Conservation (phyloP, 2,329 filamentous ascomycete species). For the Talaromyces verruculosus region DNA sequence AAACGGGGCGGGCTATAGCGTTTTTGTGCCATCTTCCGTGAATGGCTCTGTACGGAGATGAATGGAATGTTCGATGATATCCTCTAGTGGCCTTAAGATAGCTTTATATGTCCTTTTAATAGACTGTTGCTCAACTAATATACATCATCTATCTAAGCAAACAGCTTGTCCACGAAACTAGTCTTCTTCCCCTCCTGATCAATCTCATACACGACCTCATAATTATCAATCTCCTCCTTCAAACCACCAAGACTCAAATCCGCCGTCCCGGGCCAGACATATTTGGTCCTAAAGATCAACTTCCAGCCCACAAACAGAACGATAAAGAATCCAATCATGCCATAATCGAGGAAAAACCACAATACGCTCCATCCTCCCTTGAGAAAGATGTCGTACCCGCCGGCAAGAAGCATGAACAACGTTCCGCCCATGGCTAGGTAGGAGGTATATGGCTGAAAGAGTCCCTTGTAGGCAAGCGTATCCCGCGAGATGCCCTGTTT, state of each 20-base stretch:
- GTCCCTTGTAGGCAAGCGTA: constrained; percentile 62
- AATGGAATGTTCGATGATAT: neutral
- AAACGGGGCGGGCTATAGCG: neutral
- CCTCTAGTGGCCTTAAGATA: neutral
- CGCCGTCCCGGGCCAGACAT: constrained; percentile 54
- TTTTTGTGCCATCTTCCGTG: neutral
- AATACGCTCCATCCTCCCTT: constrained; percentile 64
- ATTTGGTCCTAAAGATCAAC: constrained; percentile 60
- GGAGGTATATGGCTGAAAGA: constrained; percentile 68
- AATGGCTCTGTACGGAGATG: neutral
- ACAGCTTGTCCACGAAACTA: constrained; percentile 1
- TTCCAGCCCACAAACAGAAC: constrained; percentile 67
- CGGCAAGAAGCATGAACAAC: constrained; percentile 70
- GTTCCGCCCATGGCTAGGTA: constrained; percentile 66
- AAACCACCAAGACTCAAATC: constrained; percentile 48
- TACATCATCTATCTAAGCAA: neutral
- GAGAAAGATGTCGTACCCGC: constrained; percentile 73
- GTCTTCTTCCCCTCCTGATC: constrained; percentile 8
- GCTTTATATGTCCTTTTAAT: neutral
- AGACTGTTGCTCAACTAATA: neutral
- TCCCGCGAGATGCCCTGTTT: constrained; percentile 58
- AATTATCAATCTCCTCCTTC: constrained; percentile 32
- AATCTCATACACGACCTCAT: constrained; percentile 24
- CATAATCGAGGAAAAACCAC: constrained; percentile 71
- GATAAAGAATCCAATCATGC: constrained; percentile 71